These are phyloP conservation scores for Isabelozyma pseudorhagii DNA, from an alignment of 805 yeast genomes.

Conservation along the genomic window DNA sequence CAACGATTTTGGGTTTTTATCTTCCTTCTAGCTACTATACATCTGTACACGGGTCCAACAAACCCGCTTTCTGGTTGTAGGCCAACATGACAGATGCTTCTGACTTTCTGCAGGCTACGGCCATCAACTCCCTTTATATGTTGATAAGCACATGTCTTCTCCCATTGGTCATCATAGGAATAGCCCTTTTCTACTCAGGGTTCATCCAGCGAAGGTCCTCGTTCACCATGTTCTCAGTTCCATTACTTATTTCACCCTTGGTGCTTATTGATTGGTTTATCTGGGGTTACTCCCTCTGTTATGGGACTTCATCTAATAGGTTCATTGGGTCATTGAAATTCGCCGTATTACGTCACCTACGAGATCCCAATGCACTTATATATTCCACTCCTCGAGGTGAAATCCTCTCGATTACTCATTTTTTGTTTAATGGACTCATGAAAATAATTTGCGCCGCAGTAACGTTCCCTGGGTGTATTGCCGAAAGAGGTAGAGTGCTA, in stretches of 20 bases:
- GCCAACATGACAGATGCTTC: conserved; percentile 1
- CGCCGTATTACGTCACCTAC: conserved; percentile 27
- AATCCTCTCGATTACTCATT: conserved; percentile 33
- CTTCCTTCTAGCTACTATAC: not conserved
- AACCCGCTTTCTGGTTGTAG: not conserved
- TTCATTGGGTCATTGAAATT: conserved; percentile 33
- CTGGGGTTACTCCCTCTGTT: conserved; percentile 43
- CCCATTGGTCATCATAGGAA: conserved; percentile 31
- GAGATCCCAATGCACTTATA: conserved; percentile 10
- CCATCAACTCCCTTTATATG: conserved; percentile 32
- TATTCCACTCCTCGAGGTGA: conserved; percentile 38
- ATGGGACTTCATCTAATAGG: conserved; percentile 27
- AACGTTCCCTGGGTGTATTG: conserved; percentile 43
- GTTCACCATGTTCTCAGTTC: conserved; percentile 36
- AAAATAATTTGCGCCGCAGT: conserved; percentile 36
- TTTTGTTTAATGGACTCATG: conserved; percentile 37
- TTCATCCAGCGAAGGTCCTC: conserved; percentile 41
- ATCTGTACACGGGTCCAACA: not conserved
- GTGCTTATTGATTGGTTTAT: conserved; percentile 41
- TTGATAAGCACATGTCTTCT: conserved; percentile 30
- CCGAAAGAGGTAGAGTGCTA: conserved; percentile 39
- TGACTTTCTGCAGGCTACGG: conserved; percentile 1
- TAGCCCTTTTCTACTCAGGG: conserved; percentile 40
- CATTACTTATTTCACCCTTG: conserved; percentile 27
- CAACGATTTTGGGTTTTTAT: not conserved